phyloP scores from a whole-genome alignment of 163 green algal genomes.

The Chlorella variabilis region DNA sequence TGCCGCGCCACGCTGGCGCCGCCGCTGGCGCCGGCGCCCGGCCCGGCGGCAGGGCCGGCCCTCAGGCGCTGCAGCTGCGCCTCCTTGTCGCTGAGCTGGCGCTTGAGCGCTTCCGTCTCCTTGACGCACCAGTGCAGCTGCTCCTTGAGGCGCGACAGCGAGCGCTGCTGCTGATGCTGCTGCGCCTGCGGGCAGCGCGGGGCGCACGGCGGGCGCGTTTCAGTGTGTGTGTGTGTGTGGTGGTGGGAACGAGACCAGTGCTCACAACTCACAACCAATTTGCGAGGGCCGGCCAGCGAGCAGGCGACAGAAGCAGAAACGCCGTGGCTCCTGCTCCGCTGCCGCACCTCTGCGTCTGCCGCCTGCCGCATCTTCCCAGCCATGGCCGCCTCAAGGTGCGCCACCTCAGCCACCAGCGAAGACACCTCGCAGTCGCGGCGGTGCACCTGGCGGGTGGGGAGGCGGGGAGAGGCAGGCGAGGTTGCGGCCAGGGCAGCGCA shows the following conservation, averaged over 20 bases:
- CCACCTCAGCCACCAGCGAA: conserved; percentile 26
- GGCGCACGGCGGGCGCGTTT: too few relatives aligned
- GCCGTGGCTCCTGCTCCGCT: too few relatives aligned
- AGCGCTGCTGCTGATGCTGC: conserved; percentile 7
- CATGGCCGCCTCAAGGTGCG: conserved; percentile 21
- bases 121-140: conserved; percentile 20
- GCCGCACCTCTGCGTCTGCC: conserved; percentile 22
- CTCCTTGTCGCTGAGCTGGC: conserved; percentile 19
- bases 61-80: background rate
- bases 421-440: conserved; percentile 28
- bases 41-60: too few relatives aligned
- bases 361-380: background rate
- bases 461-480: background rate
- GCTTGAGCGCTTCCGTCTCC: conserved; percentile 8
- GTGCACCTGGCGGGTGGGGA: conserved; percentile 12
- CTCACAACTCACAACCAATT: too few relatives aligned
- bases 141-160: conserved; percentile 21
- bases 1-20: background rate
- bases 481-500: background rate
- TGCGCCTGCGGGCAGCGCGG: background rate
- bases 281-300: too few relatives aligned
- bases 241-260: too few relatives aligned
- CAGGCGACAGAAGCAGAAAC: too few relatives aligned
- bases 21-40: background rate
- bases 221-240: too few relatives aligned